These are phyloP conservation scores for Gossypium aridum DNA, from an alignment of 441 rosid species.

Conservation along the genomic window DNA sequence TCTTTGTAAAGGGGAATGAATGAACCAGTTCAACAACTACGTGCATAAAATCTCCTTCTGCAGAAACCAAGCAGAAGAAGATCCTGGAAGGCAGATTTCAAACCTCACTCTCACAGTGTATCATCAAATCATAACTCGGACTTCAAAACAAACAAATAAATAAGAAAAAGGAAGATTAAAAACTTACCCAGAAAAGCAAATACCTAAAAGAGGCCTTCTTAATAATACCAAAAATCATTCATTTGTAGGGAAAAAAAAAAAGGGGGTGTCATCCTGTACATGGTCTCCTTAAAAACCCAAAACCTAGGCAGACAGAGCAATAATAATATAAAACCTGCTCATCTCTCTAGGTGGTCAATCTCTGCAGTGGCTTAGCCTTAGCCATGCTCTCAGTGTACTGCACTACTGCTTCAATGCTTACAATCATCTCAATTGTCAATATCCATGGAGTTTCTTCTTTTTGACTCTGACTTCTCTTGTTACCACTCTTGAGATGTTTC, in stretches of 20 bases:
- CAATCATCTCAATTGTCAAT: background rate
- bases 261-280: background rate
- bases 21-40: background rate
- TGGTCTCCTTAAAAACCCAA: background rate
- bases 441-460: background rate
- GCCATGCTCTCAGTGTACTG: background rate
- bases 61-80: background rate
- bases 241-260: background rate
- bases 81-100: background rate
- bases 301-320: background rate
- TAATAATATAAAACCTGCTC: background rate
- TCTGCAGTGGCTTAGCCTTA: background rate
- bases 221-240: background rate
- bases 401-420: background rate
- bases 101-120: background rate
- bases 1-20: background rate
- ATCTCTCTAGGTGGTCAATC: slow-evolving; percentile 5
- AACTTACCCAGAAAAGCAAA: background rate
- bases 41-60: background rate
- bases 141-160: background rate
- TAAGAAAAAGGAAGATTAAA: no score
- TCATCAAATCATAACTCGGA: background rate
- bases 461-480: background rate
- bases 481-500: background rate
- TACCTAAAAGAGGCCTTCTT: background rate